Evolutionary conservation across 2,329 filamentous ascomycete species (phyloP).

Genomic region (Arthrobotrys musiformis): DNA sequence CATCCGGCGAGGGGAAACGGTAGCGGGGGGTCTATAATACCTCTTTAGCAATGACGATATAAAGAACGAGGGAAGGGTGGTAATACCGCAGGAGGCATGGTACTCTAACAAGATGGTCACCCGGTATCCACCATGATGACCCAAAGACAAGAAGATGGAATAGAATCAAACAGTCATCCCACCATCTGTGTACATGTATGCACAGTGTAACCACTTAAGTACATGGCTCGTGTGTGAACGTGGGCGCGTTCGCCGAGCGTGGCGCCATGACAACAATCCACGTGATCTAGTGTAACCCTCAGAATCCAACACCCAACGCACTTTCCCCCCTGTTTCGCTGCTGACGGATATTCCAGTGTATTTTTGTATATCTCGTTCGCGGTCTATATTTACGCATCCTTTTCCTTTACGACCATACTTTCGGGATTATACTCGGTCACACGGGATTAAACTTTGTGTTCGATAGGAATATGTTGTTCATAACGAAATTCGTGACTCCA

Average conservation of each 20-base stretch:
- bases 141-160: too few relatives aligned
- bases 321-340: not conserved
- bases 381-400: not conserved
- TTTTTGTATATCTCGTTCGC: too few relatives aligned
- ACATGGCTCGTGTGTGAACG: too few relatives aligned
- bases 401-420: not conserved
- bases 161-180: too few relatives aligned
- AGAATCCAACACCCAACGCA: not conserved
- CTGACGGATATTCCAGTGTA: too few relatives aligned
- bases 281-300: not conserved
- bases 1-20: constrained; percentile 50
- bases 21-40: constrained; percentile 35
- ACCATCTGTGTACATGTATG: too few relatives aligned
- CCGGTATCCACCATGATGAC: too few relatives aligned
- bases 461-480: too few relatives aligned
- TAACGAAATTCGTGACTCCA: too few relatives aligned
- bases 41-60: not conserved
- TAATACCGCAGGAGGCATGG: constrained; percentile 34
- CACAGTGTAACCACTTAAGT: too few relatives aligned
- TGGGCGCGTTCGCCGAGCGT: too few relatives aligned
- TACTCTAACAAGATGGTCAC: too few relatives aligned
- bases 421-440: not conserved
- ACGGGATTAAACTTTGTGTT: not conserved
- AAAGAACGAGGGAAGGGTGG: not conserved
- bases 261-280: not conserved